Evolutionary conservation across 495 filamentous ascomycete genomes (phyloP), one percentile per base, ranked within the genome.

Genomic region (Xylaria cubensis): DNA sequence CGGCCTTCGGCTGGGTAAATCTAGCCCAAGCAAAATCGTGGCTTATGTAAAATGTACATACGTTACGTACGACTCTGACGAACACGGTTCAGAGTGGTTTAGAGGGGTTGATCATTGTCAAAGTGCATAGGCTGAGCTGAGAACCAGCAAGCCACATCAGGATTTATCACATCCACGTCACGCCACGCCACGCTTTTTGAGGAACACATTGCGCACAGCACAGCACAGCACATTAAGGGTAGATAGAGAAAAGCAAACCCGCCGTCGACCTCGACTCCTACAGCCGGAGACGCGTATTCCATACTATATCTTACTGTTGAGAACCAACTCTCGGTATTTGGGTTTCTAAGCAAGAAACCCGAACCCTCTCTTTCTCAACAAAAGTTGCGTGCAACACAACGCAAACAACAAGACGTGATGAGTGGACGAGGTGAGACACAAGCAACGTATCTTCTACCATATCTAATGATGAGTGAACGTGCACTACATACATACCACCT

Each of bases 1-100:
- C 39, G 36, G 59, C 36, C 32, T 67, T 67, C 65, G 65, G 65
- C 50, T 67, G 65, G 65, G 29, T 67, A 67, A 67, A 67, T 53
- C 26, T 51, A 39, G 26, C 12, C 26, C 36, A 34, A 12, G 10
- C 12, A 12, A n/a, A 56, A 15, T 53, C 48, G 13, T 32, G 9
- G 65, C 36, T 67, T 67, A 67, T 56, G 32, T 67, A 53, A 53
- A 34, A 55, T 15, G 51, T 29, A 56, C 26, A 26, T 32, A 56
- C 26, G 53, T 32, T 32, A 32, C 53, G 53, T 13, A 39, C 32
- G 17, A n/a, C 56, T 19, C 32, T 29, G 7, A 39, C 13, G 32
- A 61, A 12, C 58, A 39, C 17, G 15, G 13, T 26, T 7, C 19
- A 17, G 0, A 34, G 32, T 34, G 32, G 32, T 34, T 42, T 50